Conservation (phyloP, 306 rosid genomes). For the Delonix regia region DNA sequence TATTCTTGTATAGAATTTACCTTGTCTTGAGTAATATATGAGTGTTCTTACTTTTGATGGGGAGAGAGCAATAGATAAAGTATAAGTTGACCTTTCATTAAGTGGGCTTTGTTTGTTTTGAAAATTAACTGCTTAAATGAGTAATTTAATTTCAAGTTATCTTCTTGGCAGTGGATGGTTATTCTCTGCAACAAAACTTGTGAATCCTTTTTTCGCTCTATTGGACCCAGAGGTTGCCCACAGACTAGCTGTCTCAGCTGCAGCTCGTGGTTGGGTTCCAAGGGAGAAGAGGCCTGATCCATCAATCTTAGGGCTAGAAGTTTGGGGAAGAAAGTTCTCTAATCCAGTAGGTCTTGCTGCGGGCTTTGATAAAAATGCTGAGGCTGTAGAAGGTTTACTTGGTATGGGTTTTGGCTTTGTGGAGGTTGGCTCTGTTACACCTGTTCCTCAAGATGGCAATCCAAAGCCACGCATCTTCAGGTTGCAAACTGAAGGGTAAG, state of each 20-base stretch:
- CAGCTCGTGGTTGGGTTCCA: conserved; percentile 98
- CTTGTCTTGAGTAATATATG: not conserved
- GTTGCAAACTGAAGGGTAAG: conserved; percentile 76
- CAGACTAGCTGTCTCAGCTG: conserved; percentile 80
- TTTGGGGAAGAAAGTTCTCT: conserved; percentile 98
- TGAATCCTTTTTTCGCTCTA: conserved; percentile 92
- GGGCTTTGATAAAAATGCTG: conserved; percentile 97
- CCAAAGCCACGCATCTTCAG: conserved; percentile 94
- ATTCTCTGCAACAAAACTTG: conserved; percentile 89
- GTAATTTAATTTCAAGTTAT: conserved; percentile 40
- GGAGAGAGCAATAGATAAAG: not conserved
- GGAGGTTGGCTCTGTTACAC: conserved; percentile 98
- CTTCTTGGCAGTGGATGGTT: conserved; percentile 85
- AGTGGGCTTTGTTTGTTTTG: conserved; percentile 12
- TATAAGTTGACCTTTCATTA: not conserved
- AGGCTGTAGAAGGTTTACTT: conserved; percentile 92
- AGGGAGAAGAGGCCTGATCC: conserved; percentile 91
- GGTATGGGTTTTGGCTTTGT: conserved; percentile 93
- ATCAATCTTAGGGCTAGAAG: conserved; percentile 72
- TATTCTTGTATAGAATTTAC: not conserved
- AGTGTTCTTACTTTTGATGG: not conserved
- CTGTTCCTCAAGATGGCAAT: conserved; percentile 94
- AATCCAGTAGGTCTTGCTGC: conserved; percentile 98
- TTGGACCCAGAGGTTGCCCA: conserved; percentile 93
- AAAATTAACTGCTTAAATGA: conserved; percentile 24